Percentiles rank a stretch among this genome's conserved stretches.
These are phyloP conservation scores for Gastrodia elata DNA, from an alignment of 106 monocot genomes.

Conservation along the genomic window DNA sequence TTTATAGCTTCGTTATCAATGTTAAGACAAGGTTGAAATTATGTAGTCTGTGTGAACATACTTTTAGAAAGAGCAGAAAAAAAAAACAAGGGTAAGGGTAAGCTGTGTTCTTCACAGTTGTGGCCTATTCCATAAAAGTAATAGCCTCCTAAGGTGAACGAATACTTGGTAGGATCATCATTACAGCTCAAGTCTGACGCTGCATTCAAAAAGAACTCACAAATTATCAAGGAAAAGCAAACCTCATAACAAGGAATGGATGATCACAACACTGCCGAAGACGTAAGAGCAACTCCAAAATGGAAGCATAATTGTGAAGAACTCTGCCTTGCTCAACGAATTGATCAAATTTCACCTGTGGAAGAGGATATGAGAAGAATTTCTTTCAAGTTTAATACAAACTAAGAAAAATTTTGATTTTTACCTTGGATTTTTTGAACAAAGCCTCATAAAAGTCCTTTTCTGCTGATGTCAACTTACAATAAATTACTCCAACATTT, in stretches of 20 bases:
- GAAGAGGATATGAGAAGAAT: not conserved
- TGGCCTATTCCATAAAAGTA: not conserved
- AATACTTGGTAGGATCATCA: not conserved
- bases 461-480: conserved; percentile 69
- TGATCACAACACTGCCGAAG: conserved; percentile 97
- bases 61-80: not conserved
- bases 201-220: not conserved
- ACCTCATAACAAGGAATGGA: conserved; percentile 96
- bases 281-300: conserved; percentile 91
- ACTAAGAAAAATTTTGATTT: not conserved
- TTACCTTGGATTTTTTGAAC: conserved; percentile 87
- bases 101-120: not conserved
- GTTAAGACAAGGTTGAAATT: not conserved
- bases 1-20: not conserved
- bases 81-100: not conserved
- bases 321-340: conserved; percentile 96
- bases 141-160: not conserved
- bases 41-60: not conserved
- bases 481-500: conserved; percentile 61
- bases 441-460: conserved; percentile 96
- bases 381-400: not conserved
- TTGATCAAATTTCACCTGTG: conserved; percentile 90
- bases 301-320: conserved; percentile 99
- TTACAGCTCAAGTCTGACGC: not conserved
- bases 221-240: conserved; percentile 9